Conservation (phyloP, 2,329 filamentous ascomycete genomes). For the Ciborinia camelliae region DNA sequence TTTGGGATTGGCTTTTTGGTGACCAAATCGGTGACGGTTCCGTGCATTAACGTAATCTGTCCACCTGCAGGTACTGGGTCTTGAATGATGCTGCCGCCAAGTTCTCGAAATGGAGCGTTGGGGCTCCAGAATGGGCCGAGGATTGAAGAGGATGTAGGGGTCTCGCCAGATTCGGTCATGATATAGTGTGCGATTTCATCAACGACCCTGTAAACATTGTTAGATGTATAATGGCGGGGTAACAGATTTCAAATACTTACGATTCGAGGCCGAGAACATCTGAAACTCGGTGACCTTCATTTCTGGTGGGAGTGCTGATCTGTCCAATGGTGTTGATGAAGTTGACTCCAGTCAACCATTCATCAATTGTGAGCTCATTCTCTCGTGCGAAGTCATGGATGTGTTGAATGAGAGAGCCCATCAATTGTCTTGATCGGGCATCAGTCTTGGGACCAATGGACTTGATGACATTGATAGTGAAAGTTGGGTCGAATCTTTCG, state of each 20-base stretch:
- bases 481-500: conserved; percentile 65
- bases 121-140: conserved; percentile 82
- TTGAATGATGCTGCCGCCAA: conserved; percentile 63
- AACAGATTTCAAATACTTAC: conserved; percentile 43
- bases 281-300: conserved; percentile 70
- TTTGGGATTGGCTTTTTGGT: conserved; percentile 36
- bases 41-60: conserved; percentile 57
- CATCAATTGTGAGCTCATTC: conserved; percentile 70
- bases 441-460: conserved; percentile 68
- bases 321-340: conserved; percentile 74
- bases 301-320: conserved; percentile 60
- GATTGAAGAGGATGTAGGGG: conserved; percentile 60
- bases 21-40: conserved; percentile 47
- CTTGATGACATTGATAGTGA: conserved; percentile 71
- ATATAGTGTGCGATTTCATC: conserved; percentile 47
- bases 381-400: conserved; percentile 77
- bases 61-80: conserved; percentile 46
- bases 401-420: conserved; percentile 64
- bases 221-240: not conserved
- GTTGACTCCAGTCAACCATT: conserved; percentile 73
- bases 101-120: conserved; percentile 65
- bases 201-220: conserved; percentile 48
- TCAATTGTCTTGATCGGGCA: conserved; percentile 61
- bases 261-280: conserved; percentile 73
- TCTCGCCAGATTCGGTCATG: conserved; percentile 26